Percentiles rank a stretch among this genome's conserved stretches.
These are phyloP conservation scores for Aspergillus indologenus DNA, from an alignment of 495 filamentous ascomycete genomes.

Conservation along the genomic window DNA sequence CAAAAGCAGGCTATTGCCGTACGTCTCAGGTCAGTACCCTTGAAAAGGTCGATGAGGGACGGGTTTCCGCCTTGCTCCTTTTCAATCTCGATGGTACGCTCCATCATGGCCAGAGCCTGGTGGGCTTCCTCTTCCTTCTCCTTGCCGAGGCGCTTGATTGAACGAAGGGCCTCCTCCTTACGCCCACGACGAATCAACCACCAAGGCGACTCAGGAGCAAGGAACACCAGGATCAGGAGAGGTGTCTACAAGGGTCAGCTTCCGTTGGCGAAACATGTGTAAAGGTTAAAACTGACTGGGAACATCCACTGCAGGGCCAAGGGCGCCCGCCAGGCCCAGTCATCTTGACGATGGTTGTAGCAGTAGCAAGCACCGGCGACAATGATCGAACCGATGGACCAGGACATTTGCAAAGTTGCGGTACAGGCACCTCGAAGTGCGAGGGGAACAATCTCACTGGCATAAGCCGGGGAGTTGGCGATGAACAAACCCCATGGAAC, in stretches of 20 bases:
- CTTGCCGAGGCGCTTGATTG: conserved; percentile 59
- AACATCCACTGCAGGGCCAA: conserved; percentile 76
- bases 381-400: conserved; percentile 70
- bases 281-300: conserved; percentile 37
- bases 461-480: conserved; percentile 67
- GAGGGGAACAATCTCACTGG: conserved; percentile 66
- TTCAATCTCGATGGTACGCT: conserved; percentile 66
- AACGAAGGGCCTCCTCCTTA: conserved; percentile 57
- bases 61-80: conserved; percentile 54
- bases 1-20: conserved; percentile 66
- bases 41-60: conserved; percentile 62
- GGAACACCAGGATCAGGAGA: conserved; percentile 57
- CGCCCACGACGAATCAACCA: conserved; percentile 49
- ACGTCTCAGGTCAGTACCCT: conserved; percentile 61
- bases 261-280: background rate
- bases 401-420: conserved; percentile 69
- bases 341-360: conserved; percentile 44
- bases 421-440: conserved; percentile 62
- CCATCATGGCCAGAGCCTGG: conserved; percentile 70
- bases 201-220: conserved; percentile 70
- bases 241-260: conserved; percentile 36
- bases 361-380: conserved; percentile 61
- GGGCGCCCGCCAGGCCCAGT: conserved; percentile 58
- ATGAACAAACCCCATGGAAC: conserved; percentile 75
- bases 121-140: conserved; percentile 54